These are phyloP conservation scores for Colletotrichum tanaceti DNA, from an alignment of 2,329 filamentous ascomycete genomes.

Conservation along the genomic window DNA sequence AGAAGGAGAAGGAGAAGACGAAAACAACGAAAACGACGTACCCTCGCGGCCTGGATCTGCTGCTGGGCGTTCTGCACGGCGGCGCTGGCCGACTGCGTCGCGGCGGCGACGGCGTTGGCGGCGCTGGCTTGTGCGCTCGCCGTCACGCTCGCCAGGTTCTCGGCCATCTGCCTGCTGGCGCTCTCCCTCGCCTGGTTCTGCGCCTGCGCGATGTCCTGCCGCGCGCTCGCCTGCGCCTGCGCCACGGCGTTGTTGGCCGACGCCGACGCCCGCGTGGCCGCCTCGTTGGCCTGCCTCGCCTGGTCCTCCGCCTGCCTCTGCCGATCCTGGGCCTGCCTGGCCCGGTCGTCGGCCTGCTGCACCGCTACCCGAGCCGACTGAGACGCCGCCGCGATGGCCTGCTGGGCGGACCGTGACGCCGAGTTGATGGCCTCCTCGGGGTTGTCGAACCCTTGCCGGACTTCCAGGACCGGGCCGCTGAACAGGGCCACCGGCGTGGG, in stretches of 20 bases:
- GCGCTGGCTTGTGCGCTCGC: conserved; percentile 46
- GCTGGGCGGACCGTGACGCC: conserved; percentile 36
- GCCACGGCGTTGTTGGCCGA: conserved; percentile 41
- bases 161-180: conserved; percentile 38
- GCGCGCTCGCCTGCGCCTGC: conserved; percentile 41
- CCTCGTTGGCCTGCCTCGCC: conserved; percentile 42
- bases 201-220: conserved; percentile 39
- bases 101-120: conserved; percentile 45
- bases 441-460: conserved; percentile 25
- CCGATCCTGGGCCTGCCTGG: conserved; percentile 44
- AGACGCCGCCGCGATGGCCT: conserved; percentile 36
- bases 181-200: conserved; percentile 43
- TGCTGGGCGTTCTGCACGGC: conserved; percentile 41
- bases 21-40: no score
- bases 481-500: conserved; percentile 36
- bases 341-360: conserved; percentile 43
- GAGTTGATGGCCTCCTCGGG: conserved; percentile 36
- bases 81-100: conserved; percentile 43
- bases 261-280: conserved; percentile 45
- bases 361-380: conserved; percentile 43
- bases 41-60: conserved; percentile 31
- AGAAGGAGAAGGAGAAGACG: no score
- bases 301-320: conserved; percentile 41
- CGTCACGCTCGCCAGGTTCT: conserved; percentile 44
- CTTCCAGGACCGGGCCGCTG: background rate